Percentiles rank a stretch among this genome's conserved stretches.
phyloP scores from a whole-genome alignment of 2,329 filamentous ascomycete genomes.

The Pyrenophora seminiperda region DNA sequence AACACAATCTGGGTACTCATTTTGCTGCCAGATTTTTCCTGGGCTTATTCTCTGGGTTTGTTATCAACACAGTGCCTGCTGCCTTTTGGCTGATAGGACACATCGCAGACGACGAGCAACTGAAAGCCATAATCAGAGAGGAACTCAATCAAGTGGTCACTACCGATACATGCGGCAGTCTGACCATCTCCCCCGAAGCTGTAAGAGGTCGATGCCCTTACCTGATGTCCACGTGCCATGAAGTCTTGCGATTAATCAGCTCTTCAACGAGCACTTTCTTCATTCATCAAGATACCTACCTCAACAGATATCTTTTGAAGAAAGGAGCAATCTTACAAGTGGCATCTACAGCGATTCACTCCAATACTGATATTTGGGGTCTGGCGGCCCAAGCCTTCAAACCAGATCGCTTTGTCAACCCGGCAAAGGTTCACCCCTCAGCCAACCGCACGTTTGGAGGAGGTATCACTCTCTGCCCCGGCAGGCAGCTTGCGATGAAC shows the following conservation, averaged over 20 bases:
- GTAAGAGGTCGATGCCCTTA: background rate
- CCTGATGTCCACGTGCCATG: background rate
- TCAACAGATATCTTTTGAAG: constrained; percentile 1
- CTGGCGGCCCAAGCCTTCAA: background rate
- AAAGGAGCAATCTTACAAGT: background rate
- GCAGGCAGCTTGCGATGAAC: background rate
- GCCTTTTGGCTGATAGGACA: background rate
- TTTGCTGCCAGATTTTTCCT: background rate
- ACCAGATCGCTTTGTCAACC: background rate
- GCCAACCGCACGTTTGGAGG: background rate
- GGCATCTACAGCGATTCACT: background rate
- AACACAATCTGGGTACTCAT: background rate
- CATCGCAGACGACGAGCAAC: background rate
- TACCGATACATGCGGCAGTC: background rate
- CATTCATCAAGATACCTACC: background rate
- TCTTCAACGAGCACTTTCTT: background rate
- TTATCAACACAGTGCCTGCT: constrained; percentile 1
- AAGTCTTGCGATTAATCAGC: background rate
- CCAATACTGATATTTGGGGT: background rate
- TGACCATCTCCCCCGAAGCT: background rate
- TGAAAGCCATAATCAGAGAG: constrained; percentile 1
- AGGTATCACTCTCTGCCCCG: background rate
- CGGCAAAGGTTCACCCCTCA: background rate
- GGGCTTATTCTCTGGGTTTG: background rate
- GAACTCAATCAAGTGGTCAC: background rate